These are phyloP conservation scores for Russula lepida DNA, from an alignment of 768 basidiomycete genomes.

Conservation along the genomic window DNA sequence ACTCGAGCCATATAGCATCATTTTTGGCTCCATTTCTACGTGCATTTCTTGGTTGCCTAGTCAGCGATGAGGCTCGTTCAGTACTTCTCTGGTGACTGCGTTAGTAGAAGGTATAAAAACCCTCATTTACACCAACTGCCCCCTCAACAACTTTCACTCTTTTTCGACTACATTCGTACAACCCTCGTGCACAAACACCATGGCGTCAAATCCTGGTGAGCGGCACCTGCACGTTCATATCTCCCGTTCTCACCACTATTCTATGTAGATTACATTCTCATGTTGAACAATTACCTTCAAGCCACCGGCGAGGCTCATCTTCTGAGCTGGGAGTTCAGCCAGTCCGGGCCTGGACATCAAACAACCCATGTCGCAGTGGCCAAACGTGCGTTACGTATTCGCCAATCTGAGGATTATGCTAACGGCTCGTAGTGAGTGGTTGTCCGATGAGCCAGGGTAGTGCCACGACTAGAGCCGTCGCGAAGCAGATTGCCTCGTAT, in stretches of 20 bases:
- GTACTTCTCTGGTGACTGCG: neutral
- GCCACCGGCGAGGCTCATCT: slow-evolving; percentile 14
- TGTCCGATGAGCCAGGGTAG: slow-evolving; percentile 14
- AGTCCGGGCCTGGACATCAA: slow-evolving; percentile 19
- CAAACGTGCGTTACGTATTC: slow-evolving; percentile 8
- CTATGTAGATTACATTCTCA: slow-evolving; percentile 16
- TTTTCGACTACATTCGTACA: neutral
- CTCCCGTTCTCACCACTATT: neutral
- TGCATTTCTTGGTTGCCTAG: neutral
- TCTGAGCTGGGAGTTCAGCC: slow-evolving; percentile 18
- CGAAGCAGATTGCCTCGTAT: slow-evolving; percentile 16
- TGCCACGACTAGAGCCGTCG: slow-evolving; percentile 15
- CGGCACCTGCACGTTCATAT: neutral
- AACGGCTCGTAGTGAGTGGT: slow-evolving; percentile 9
- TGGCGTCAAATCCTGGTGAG: slow-evolving; percentile 15
- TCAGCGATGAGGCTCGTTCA: neutral
- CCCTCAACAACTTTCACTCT: neutral
- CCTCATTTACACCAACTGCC: neutral
- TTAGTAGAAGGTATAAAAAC: slow-evolving; percentile 12
- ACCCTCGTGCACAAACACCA: neutral
- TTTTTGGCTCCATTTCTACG: slow-evolving; percentile 6
- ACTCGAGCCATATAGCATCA: slow-evolving; percentile 16
- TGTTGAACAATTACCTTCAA: slow-evolving; percentile 20
- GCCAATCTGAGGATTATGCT: neutral
- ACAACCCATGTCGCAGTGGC: slow-evolving; percentile 15